These are phyloP conservation scores for Serendipita indica DNA, from an alignment of 768 basidiomycete genomes.

Conservation along the genomic window DNA sequence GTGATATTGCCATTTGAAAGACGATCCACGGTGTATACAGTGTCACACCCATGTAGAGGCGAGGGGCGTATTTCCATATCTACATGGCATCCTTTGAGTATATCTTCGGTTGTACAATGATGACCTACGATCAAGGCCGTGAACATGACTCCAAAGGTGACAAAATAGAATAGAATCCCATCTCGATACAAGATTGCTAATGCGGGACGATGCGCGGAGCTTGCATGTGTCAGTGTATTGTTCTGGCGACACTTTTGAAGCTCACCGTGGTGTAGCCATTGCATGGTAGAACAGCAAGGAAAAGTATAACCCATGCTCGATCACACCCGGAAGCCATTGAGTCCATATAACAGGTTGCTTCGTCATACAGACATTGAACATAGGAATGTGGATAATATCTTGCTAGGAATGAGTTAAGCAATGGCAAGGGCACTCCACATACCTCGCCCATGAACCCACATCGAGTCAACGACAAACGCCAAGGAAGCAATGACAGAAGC, in stretches of 20 bases:
- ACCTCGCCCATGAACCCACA: background rate
- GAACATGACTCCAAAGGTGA: background rate
- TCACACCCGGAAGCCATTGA: background rate
- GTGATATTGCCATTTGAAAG: background rate
- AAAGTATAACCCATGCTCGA: conserved; percentile 1
- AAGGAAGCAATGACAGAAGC: background rate
- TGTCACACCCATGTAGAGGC: background rate
- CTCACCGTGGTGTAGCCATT: background rate
- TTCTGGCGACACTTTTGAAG: background rate
- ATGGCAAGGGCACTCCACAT: background rate
- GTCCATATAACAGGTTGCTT: background rate
- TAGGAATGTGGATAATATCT: background rate
- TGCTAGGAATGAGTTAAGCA: background rate
- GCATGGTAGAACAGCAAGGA: background rate
- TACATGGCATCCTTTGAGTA: background rate
- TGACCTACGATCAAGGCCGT: background rate
- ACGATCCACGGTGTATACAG: conserved; percentile 1
- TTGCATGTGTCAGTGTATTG: background rate
- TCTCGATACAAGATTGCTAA: background rate
- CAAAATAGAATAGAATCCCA: background rate
- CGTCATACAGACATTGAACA: background rate
- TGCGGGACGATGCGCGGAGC: background rate
- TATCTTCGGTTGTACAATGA: too few species aligned
- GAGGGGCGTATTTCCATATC: background rate
- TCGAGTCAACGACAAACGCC: background rate